These are phyloP conservation scores for Chytriomyces sp. DNA, from an alignment of 192 early-diverging fungal genomes.

Conservation along the genomic window DNA sequence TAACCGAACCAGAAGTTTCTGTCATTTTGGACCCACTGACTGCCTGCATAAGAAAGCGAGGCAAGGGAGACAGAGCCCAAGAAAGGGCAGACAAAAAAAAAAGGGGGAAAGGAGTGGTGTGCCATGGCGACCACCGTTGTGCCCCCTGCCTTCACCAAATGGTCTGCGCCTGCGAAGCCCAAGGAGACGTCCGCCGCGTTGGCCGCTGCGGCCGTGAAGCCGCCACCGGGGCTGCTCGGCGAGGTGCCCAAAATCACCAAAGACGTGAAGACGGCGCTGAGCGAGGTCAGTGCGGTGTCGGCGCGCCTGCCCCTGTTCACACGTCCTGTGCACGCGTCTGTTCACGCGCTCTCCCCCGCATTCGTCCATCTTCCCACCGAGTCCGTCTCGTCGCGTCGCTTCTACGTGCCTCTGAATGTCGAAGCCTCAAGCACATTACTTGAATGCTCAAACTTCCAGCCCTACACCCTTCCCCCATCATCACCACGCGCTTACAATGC, in stretches of 20 bases:
- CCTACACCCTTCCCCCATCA: neutral
- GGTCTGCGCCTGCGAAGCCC: constrained; percentile 15
- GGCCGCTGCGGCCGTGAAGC: neutral
- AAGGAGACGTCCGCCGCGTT: neutral
- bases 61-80: no score
- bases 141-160: constrained; percentile 16
- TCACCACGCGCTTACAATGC: neutral
- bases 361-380: no score
- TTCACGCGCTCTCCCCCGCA: no score
- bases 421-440: neutral
- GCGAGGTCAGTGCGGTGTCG: neutral
- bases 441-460: neutral
- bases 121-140: neutral
- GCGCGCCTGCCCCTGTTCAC: no score
- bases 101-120: no score
- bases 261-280: neutral
- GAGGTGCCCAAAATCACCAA: neutral
- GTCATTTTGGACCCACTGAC: no score
- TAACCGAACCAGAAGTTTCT: no score
- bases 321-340: no score
- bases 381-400: no score
- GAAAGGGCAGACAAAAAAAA: no score
- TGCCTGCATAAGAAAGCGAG: no score
- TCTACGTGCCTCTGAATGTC: no score
- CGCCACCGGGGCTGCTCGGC: constrained; percentile 12